Percentiles rank a stretch among this genome's conserved stretches.
Conservation (phyloP, 306 rosid genomes). For the Casuarina cunninghamiana region DNA sequence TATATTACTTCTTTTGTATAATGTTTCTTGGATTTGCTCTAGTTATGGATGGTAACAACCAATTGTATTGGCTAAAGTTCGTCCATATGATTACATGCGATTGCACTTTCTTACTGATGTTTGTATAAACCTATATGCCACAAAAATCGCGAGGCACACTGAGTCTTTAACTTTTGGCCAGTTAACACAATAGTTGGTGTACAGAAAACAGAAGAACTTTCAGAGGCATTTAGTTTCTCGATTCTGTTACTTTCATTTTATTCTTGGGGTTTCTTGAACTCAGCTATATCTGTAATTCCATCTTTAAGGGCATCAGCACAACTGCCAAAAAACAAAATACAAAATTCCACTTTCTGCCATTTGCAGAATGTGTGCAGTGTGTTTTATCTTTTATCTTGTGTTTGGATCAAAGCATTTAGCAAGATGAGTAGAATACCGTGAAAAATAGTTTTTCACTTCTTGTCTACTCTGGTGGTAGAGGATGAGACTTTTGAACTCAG, state of each 20-base stretch:
- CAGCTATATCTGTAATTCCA: background rate
- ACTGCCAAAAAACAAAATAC: background rate
- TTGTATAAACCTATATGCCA: background rate
- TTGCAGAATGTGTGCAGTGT: background rate
- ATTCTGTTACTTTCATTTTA: background rate
- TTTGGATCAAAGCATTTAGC: background rate
- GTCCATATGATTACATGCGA: background rate
- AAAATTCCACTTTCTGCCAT: constrained; percentile 1
- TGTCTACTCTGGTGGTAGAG: background rate
- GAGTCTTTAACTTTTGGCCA: background rate
- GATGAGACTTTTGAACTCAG: background rate
- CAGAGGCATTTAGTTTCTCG: background rate
- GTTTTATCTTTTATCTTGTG: background rate
- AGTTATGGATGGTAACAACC: background rate
- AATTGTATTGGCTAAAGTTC: background rate
- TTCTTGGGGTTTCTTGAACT: constrained; percentile 2
- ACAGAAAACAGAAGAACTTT: background rate
- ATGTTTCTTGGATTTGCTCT: constrained; percentile 9
- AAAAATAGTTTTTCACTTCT: background rate
- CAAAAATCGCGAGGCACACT: background rate
- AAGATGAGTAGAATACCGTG: background rate
- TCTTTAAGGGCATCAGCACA: constrained; percentile 13
- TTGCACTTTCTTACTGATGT: constrained; percentile 2
- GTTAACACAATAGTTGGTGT: background rate
- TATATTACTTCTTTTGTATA: background rate